Evolutionary conservation across 139 green algal genomes (phyloP), one percentile per base, ranked within the genome.

Genomic region (Chloropicon primus): DNA sequence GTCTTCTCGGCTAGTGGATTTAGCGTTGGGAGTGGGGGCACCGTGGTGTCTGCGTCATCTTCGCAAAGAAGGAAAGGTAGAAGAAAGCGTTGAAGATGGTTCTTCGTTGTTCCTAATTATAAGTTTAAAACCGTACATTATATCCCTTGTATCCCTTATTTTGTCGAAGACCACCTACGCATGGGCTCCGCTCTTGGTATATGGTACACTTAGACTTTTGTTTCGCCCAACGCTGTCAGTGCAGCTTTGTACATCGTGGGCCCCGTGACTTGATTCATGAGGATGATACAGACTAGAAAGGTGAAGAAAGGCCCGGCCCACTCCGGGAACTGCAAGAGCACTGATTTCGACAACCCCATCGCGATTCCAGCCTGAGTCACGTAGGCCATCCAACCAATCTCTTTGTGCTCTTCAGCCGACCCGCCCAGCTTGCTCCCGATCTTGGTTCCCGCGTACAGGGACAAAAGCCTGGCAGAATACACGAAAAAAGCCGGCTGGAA

Each of bases 181-280:
- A n/a, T n/a, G n/a, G n/a, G n/a, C n/a, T n/a, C n/a, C n/a, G n/a
- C n/a, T n/a, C n/a, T n/a, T n/a, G n/a, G n/a, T n/a, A n/a, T n/a
- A n/a, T n/a, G n/a, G n/a, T n/a, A n/a, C n/a, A n/a, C n/a, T n/a
- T 62, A 62, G 17, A 62, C 71, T 10, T 10, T 28, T 74, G 23
- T 74, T 74, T 93, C 89, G 0, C 89, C 89, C 21, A 83, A 72
- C 1, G 78, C 71, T 1, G 89, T 28, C 5, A 95, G 79, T 5
- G 88, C 86, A 5, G 26, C 62, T 22, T 87, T 82, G 85, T 96
- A 97, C 24, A 93, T 74, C 0, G 87, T 87, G 2, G 92, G 92
- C 0, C 92, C 92, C 0, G 90, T 79, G 25, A 93, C 73, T 79
- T 94, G 85, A 81, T 97, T 97, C 62, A 93, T 75, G 54, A 94